A percentile compares a stretch with the other conserved stretches of the same genome.
Conservation (phyloP, 139 green algal species). For the Chlamydomonas applanata region DNA sequence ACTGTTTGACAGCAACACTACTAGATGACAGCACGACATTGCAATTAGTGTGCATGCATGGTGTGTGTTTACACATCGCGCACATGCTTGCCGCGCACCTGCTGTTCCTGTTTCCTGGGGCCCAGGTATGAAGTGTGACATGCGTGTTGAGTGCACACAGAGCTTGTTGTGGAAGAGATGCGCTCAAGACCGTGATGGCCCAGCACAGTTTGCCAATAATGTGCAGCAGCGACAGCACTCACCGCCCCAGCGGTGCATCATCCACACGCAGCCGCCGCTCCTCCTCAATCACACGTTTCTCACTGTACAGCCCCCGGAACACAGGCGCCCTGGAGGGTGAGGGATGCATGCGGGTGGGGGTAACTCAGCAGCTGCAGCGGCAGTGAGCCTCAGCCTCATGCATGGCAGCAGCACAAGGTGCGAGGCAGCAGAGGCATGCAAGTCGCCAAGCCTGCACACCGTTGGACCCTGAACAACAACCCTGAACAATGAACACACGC, state of each 20-base stretch:
- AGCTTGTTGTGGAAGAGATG: not conserved
- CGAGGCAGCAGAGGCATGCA: no score
- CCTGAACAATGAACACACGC: not conserved
- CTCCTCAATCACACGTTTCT: slow-evolving; percentile 86
- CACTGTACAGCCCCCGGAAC: slow-evolving; percentile 79
- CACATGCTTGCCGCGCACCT: not conserved
- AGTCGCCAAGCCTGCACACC: not conserved
- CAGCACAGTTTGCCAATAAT: not conserved
- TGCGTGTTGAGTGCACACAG: not conserved
- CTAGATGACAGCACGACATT: not conserved
- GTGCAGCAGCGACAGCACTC: slow-evolving; percentile 14
- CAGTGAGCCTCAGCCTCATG: no score
- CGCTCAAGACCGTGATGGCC: not conserved
- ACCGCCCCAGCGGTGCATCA: slow-evolving; percentile 66
- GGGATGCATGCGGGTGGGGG: no score
- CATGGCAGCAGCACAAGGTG: no score
- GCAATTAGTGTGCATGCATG: not conserved
- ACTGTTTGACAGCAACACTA: no score
- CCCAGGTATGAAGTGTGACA: not conserved
- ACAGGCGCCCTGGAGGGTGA: slow-evolving; percentile 52
- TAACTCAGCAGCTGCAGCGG: no score
- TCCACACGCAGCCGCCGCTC: slow-evolving; percentile 82
- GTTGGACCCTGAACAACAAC: not conserved
- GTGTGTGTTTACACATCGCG: not conserved
- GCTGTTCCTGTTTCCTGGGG: not conserved